phyloP scores from a whole-genome alignment of 2,329 filamentous ascomycete species.

The Mycosphaerella sp. region DNA sequence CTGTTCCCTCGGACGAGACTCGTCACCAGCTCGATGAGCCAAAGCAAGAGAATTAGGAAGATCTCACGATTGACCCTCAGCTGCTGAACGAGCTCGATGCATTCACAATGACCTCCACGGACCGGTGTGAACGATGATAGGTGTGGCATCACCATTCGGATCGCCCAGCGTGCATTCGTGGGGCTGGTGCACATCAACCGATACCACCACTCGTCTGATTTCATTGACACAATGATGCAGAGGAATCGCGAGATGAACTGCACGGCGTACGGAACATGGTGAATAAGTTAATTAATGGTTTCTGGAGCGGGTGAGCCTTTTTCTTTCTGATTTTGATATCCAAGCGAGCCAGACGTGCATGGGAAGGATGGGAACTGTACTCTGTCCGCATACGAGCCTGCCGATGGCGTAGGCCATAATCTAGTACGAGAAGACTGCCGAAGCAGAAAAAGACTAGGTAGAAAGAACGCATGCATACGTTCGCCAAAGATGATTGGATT shows the following conservation, averaged over 20 bases:
- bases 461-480: not conserved
- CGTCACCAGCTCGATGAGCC: slow-evolving; percentile 4
- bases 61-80: not conserved
- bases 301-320: not conserved
- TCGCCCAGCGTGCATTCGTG: not conserved
- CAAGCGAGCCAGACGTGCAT: not conserved
- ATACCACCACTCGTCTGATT: not conserved
- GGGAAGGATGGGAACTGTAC: not conserved
- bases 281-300: not conserved
- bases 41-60: slow-evolving; percentile 5
- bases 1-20: not conserved
- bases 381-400: not conserved
- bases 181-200: not conserved
- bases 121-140: too few species aligned
- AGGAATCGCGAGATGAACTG: not conserved
- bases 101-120: too few species aligned
- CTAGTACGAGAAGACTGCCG: not conserved
- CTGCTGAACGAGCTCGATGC: not conserved
- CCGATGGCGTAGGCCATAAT: not conserved
- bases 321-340: not conserved
- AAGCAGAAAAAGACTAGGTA: not conserved
- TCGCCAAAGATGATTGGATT: not conserved
- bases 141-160: not conserved
- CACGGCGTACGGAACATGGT: not conserved
- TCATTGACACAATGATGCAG: not conserved